Base-by-base conservation (phyloP, 441 rosid species). In the Erodium trifolium region DNA sequence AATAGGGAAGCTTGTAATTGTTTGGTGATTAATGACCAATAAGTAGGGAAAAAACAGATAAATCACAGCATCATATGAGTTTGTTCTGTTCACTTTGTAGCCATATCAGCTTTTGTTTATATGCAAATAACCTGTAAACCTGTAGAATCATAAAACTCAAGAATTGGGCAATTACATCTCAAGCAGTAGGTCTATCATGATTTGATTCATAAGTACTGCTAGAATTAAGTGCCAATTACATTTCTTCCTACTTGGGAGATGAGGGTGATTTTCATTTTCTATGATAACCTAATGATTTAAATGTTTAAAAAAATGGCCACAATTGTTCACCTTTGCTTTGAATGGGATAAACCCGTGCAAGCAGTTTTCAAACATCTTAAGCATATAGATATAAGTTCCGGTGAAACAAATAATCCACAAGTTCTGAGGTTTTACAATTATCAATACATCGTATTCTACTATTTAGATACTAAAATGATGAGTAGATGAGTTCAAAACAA, bases 291-390 rank as follows among this genome's bases (percentile, higher is more conserved):
- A 37, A 65, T 3, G 2, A 17, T 27, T 6, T 53, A 12, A 51
- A 17, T 34, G 16, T 31, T 31, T 51, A 13, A 19, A 17, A 12
- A n/a, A 23, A 23, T 12, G n/a, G 51, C 66, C 13, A 51, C 49
- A 60, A 60, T 18, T 19, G 14, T 62, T 18, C 11, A 17, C 45
- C n/a, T 60, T 69, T 59, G 18, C n/a, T 60, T 69, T 59, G 18
- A 9, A 37, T 31, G 12, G 34, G 65, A 53, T 14, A 37, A 70
- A 27, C 12, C 13, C 34, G 19, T 14, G 53, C 69, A 53, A 65
- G 19, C 31, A 71, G 19, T 65, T 65, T 53, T 51, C 66, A 37
- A 37, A 71, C 14, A 53, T 3, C 16, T 55, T 18, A 11, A 3
- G 35, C 17, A 16, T 29, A 59, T 14, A 66, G 51, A 41, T n/a